Conservation (phyloP, 208 protist genomes). For the Lotmaria passim region DNA sequence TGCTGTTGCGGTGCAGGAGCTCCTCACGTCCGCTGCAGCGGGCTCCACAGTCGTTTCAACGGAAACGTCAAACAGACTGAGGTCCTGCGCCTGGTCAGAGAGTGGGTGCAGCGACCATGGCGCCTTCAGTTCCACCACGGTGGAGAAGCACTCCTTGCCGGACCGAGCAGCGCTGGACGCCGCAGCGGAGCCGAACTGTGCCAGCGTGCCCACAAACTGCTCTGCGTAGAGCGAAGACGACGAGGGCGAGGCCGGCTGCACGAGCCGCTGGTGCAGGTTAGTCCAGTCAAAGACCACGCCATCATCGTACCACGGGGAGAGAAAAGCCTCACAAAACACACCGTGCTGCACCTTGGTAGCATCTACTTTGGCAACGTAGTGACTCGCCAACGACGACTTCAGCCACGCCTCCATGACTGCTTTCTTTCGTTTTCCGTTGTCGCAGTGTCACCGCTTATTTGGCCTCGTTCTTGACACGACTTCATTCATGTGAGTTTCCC, state of each 20-base stretch:
- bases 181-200: constrained; percentile 8
- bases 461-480: too few species aligned
- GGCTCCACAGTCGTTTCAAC: not conserved
- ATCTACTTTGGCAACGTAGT: constrained; percentile 34
- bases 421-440: not conserved
- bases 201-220: not conserved
- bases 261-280: constrained; percentile 52
- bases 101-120: constrained; percentile 63
- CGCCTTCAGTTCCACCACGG: constrained; percentile 50
- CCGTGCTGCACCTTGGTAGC: constrained; percentile 22
- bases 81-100: constrained; percentile 49
- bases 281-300: constrained; percentile 73
- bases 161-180: not conserved
- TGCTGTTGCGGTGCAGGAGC: not conserved
- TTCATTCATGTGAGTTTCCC: too few species aligned
- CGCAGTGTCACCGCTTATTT: too few species aligned
- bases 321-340: constrained; percentile 44
- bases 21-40: too few species aligned
- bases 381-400: constrained; percentile 18
- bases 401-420: constrained; percentile 55
- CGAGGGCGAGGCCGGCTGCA: not conserved
- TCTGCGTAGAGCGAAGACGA: not conserved
- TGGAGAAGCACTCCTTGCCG: constrained; percentile 27
- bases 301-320: constrained; percentile 70
- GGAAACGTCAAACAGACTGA: constrained; percentile 50